Conservation (phyloP, 1,139 yeast species). For the Sugiyamaella japonica region DNA sequence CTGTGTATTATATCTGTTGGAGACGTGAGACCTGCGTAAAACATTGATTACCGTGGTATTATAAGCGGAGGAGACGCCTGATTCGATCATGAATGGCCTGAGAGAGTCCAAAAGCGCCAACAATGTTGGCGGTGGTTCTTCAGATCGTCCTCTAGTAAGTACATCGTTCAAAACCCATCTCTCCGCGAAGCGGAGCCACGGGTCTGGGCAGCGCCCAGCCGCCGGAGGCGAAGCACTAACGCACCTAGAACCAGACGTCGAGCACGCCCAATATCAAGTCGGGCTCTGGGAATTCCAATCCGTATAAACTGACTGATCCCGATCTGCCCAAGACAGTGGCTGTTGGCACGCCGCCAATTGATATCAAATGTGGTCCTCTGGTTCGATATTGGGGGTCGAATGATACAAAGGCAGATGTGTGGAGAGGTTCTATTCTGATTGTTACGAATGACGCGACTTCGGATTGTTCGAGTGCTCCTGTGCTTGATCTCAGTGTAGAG, state of each 20-base stretch:
- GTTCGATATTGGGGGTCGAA: slow-evolving; percentile 64
- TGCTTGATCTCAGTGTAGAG: slow-evolving; percentile 6
- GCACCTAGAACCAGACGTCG: background rate
- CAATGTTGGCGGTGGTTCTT: background rate
- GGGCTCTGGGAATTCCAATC: background rate
- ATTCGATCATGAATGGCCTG: background rate
- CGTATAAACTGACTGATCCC: slow-evolving; percentile 14
- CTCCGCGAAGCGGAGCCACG: background rate
- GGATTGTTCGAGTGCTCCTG: slow-evolving; percentile 31
- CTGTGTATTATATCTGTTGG: too few species aligned
- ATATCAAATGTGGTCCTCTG: slow-evolving; percentile 74
- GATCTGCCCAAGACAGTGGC: slow-evolving; percentile 15
- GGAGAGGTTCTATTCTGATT: slow-evolving; percentile 65
- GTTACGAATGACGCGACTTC: slow-evolving; percentile 51
- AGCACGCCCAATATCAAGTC: slow-evolving; percentile 9
- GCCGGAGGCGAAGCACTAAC: background rate
- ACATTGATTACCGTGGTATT: too few species aligned
- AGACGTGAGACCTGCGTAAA: too few species aligned
- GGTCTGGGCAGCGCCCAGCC: background rate
- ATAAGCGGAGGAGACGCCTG: background rate
- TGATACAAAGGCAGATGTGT: slow-evolving; percentile 50
- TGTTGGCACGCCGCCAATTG: slow-evolving; percentile 41
- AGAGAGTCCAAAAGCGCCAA: slow-evolving; percentile 3
- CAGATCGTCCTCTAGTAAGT: slow-evolving; percentile 6
- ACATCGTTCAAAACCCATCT: background rate